phyloP scores from a whole-genome alignment of 768 basidiomycete species.

The Lentinula detonsa region DNA sequence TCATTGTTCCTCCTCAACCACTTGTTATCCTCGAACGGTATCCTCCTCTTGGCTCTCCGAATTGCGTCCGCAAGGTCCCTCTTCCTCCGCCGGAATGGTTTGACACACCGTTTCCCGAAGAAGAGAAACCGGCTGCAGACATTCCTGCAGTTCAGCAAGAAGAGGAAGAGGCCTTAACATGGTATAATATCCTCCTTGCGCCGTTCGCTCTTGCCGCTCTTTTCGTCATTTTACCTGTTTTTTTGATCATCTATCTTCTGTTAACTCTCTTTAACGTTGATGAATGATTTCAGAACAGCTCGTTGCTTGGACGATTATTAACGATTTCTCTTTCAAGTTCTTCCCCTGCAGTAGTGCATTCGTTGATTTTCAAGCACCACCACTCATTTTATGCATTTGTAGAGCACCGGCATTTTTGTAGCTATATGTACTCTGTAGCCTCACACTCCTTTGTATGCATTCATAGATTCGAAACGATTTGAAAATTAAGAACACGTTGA shows the following conservation, averaged over 20 bases:
- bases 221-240: not conserved
- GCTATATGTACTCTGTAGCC: not conserved
- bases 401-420: not conserved
- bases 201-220: not conserved
- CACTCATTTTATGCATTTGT: not conserved
- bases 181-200: not conserved
- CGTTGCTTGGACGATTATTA: too few relatives aligned
- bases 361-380: not conserved
- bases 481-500: too few relatives aligned
- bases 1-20: not conserved
- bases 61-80: not conserved
- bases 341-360: not conserved
- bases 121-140: not conserved
- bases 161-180: not conserved
- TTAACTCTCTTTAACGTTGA: not conserved
- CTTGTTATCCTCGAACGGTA: not conserved
- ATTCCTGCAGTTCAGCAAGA: not conserved
- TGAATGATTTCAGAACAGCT: not conserved
- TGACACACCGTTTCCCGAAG: not conserved
- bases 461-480: not conserved
- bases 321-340: too few relatives aligned
- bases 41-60: not conserved
- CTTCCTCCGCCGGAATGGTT: constrained; percentile 4
- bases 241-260: not conserved
- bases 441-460: not conserved